Base-by-base conservation (phyloP, 2,329 filamentous ascomycete genomes). In the Fulvia fulva region DNA sequence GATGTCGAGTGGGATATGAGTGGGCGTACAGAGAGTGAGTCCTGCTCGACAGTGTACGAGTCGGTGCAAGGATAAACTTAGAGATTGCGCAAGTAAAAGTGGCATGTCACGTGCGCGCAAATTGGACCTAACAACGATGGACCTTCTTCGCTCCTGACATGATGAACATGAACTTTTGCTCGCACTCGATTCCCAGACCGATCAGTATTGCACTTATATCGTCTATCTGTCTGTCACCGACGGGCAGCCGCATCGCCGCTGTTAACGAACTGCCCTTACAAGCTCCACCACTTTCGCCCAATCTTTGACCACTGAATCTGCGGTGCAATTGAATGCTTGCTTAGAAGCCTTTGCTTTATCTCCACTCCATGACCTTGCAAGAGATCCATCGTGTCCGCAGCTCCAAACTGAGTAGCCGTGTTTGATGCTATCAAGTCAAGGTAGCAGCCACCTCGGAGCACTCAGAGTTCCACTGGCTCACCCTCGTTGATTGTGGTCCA, bases 281-380 rank as follows among this genome's bases (percentile, higher is more conserved):
- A 56, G 32, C 44, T 55, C 28, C 3, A 47, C 58, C 21, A 58
- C 43, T 25, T 61, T 55, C 30, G 53, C 49, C 34, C 58, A 46
- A 28, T 55, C 55, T 11, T 56, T 32, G 5, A 25, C 23, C 16
- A 56, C 34, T 23, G 62, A 28, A 55, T 19, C 57, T 60, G 51
- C 23, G 54, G 47, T 12, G 59, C 51, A 21, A 49, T 60, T 14
- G 46, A 30, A 45, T 57, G 56, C n/a, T 58, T 56, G 22, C 62
- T 62, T n/a, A n/a, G n/a, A n/a, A n/a, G n/a, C n/a, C n/a, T n/a
- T n/a, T n/a, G n/a, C n/a, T n/a, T n/a, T n/a, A n/a, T n/a, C n/a
- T n/a, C n/a, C n/a, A n/a, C n/a, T n/a, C n/a, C n/a, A n/a, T n/a
- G n/a, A n/a, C n/a, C n/a, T n/a, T n/a, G n/a, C n/a, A n/a, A n/a